phyloP scores from a whole-genome alignment of 2,329 filamentous ascomycete genomes.

The Diaporthe sp. region DNA sequence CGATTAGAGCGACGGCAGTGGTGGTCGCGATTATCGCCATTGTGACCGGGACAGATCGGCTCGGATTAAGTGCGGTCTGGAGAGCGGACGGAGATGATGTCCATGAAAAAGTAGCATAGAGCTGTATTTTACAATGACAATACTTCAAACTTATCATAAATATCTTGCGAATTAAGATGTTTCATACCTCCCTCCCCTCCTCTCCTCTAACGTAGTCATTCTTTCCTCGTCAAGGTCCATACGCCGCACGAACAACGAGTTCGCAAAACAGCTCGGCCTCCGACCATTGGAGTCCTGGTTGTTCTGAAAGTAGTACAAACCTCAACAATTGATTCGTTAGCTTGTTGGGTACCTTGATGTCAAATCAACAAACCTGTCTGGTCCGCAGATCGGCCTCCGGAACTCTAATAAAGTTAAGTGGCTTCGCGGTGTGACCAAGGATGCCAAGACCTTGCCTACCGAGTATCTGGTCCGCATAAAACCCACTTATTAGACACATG shows the following conservation, averaged over 20 bases:
- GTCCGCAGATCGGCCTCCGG: neutral
- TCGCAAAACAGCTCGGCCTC: neutral
- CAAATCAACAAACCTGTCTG: neutral
- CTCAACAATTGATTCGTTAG: neutral
- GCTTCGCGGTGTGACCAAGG: neutral
- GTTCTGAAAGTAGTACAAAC: neutral
- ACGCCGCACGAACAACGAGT: neutral
- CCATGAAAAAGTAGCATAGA: neutral
- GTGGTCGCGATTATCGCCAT: neutral
- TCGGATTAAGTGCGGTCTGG: neutral
- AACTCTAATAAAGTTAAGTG: neutral
- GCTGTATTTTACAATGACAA: neutral
- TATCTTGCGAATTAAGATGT: neutral
- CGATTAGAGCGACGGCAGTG: neutral
- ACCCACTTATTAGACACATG: neutral
- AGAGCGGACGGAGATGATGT: neutral
- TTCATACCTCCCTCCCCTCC: too few relatives aligned
- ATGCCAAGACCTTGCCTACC: slow-evolving; percentile 1
- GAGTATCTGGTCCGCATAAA: neutral
- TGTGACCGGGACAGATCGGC: neutral
- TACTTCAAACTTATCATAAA: rapidly evolving
- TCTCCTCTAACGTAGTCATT: too few relatives aligned
- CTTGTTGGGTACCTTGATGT: neutral
- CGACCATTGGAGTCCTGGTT: neutral
- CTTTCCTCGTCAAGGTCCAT: neutral